Percentiles rank a stretch among this genome's conserved stretches.
These are phyloP conservation scores for Citrus sp. DNA, from an alignment of 345 rosid species.

Conservation along the genomic window DNA sequence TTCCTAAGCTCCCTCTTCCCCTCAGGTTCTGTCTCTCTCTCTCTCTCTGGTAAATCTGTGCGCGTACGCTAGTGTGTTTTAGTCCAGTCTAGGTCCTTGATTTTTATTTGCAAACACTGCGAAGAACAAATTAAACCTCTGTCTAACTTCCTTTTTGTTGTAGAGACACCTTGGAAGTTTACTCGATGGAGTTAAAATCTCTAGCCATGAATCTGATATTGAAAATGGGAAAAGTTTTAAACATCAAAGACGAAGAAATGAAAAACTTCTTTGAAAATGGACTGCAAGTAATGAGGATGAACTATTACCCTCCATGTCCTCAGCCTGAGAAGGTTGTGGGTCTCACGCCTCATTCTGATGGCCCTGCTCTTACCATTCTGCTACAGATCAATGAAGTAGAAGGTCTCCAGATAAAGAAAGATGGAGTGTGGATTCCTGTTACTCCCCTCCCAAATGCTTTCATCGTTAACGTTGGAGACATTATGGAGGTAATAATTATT, in stretches of 20 bases:
- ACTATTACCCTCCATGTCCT: slow-evolving; percentile 38
- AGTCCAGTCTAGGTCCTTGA: too few species aligned
- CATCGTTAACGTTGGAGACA: slow-evolving; percentile 37
- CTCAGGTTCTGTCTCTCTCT: background rate
- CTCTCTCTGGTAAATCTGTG: too few species aligned
- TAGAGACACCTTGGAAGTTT: background rate
- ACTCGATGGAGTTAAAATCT: slow-evolving; percentile 9
- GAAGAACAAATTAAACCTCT: too few species aligned
- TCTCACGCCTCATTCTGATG: slow-evolving; percentile 32
- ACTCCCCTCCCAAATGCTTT: slow-evolving; percentile 32
- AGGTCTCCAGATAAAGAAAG: slow-evolving; percentile 31
- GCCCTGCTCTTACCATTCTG: slow-evolving; percentile 20
- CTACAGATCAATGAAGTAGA: slow-evolving; percentile 31
- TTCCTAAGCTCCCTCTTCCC: background rate
- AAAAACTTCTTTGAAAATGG: slow-evolving; percentile 12
- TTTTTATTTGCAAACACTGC: too few species aligned
- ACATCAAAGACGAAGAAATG: slow-evolving; percentile 18
- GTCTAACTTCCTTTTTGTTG: background rate
- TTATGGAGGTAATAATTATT: slow-evolving; percentile 18
- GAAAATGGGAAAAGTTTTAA: slow-evolving; percentile 19
- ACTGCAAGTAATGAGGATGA: slow-evolving; percentile 23
- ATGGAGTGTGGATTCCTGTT: slow-evolving; percentile 30
- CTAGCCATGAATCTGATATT: slow-evolving; percentile 5
- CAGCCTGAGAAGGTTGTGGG: slow-evolving; percentile 35
- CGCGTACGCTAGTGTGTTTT: too few species aligned